These are phyloP conservation scores for Vitellaria paradoxa DNA, from an alignment of 179 eudicot species.

Conservation along the genomic window DNA sequence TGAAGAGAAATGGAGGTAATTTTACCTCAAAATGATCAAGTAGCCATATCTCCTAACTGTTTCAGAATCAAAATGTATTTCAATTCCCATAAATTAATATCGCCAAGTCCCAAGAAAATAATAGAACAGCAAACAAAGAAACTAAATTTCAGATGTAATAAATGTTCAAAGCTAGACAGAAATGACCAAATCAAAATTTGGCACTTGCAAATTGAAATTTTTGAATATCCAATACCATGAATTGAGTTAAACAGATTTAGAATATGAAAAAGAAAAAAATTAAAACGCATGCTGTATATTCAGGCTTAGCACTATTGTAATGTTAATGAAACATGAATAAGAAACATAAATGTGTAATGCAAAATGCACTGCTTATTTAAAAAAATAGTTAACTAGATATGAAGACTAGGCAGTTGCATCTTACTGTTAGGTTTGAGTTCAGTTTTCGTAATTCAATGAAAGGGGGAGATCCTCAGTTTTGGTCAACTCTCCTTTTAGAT, in stretches of 20 bases:
- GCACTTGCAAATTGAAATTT: background rate
- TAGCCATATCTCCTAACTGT: background rate
- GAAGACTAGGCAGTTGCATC: background rate
- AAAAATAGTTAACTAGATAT: slow-evolving; percentile 5
- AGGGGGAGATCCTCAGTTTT: background rate
- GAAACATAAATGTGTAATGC: background rate
- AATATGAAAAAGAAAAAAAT: background rate
- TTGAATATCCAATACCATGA: background rate
- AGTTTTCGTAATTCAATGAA: background rate
- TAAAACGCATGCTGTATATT: too few relatives aligned
- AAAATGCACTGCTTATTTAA: background rate
- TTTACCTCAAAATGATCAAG: background rate
- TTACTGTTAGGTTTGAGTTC: background rate
- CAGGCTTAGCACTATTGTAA: too few relatives aligned
- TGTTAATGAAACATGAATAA: background rate
- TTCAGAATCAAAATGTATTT: slow-evolving; percentile 1
- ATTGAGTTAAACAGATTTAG: background rate
- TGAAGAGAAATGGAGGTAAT: background rate
- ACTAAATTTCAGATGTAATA: background rate
- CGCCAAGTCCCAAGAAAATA: background rate
- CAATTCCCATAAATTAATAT: background rate
- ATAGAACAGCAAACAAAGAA: background rate
- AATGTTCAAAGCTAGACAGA: too few relatives aligned
- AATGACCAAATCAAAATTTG: too few relatives aligned
- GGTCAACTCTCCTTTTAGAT: background rate